phyloP scores from a whole-genome alignment of 441 rosid species.

The Mallotus japonicus region DNA sequence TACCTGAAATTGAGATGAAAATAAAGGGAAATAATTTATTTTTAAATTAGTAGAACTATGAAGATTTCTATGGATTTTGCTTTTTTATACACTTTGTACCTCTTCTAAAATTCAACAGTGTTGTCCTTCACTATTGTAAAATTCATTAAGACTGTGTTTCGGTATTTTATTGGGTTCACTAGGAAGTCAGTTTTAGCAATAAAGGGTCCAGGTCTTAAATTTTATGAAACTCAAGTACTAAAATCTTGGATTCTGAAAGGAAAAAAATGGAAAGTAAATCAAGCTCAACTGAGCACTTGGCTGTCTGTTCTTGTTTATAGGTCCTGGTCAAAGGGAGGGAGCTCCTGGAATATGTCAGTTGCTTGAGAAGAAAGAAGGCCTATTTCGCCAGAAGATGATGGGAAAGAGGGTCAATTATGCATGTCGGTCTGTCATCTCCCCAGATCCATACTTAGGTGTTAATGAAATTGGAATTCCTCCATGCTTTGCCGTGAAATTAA shows the following conservation, averaged over 20 bases:
- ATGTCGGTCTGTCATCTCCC: conserved; percentile 97
- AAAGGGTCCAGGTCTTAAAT: background rate
- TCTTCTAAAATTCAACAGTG: background rate
- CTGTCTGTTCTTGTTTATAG: conserved; percentile 32
- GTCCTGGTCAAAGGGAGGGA: conserved; percentile 60
- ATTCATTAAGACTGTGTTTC: background rate
- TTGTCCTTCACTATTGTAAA: background rate
- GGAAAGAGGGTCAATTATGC: conserved; percentile 99
- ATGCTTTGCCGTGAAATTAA: conserved; percentile 78
- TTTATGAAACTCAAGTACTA: no score
- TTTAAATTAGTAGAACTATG: no score
- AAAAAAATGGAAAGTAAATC: background rate
- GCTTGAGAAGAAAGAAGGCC: conserved; percentile 97
- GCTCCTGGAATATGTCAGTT: conserved; percentile 81
- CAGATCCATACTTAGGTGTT: conserved; percentile 96
- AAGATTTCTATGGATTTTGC: background rate
- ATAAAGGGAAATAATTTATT: background rate
- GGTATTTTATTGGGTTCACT: background rate
- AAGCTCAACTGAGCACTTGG: conserved; percentile 19
- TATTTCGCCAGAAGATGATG: conserved; percentile 99
- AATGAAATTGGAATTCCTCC: conserved; percentile 99
- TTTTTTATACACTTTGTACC: background rate
- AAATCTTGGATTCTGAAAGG: background rate
- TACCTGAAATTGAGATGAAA: no score
- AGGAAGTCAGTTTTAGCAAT: background rate